Evolutionary conservation across 768 basidiomycete genomes (phyloP).

Genomic region (Boletus tylopilopsis): DNA sequence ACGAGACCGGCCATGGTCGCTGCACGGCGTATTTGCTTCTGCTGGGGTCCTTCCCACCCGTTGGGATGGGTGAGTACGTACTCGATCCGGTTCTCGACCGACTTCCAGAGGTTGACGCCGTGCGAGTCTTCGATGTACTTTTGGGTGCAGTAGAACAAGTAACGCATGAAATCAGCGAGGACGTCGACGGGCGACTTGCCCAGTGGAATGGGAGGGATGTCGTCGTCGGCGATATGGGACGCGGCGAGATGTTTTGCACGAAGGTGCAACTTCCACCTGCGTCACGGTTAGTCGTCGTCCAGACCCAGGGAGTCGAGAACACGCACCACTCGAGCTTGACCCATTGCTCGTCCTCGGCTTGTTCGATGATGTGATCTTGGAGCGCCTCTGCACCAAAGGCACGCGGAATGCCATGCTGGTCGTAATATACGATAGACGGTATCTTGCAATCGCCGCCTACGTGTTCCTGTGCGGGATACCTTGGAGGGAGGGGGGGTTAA

Average conservation of each 20-base stretch:
- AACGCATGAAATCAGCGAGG: conserved; percentile 45
- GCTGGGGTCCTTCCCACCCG: conserved; percentile 62
- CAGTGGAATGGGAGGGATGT: conserved; percentile 39
- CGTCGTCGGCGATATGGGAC: conserved; percentile 29
- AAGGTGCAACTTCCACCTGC: conserved; percentile 40
- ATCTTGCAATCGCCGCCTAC: conserved; percentile 45
- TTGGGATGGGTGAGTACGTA: conserved; percentile 61
- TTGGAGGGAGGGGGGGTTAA: conserved; percentile 7
- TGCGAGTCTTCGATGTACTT: conserved; percentile 48
- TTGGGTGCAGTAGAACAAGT: conserved; percentile 41
- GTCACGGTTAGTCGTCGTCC: neutral
- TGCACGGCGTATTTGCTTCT: conserved; percentile 52
- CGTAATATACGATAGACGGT: conserved; percentile 47
- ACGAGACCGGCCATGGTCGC: conserved; percentile 51
- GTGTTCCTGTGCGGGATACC: conserved; percentile 42
- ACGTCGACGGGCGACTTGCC: conserved; percentile 41
- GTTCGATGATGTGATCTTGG: conserved; percentile 36
- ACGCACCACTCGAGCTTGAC: conserved; percentile 43
- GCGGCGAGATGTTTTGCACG: conserved; percentile 32
- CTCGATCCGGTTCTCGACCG: conserved; percentile 40
- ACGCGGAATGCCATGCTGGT: conserved; percentile 34
- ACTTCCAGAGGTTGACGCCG: conserved; percentile 44
- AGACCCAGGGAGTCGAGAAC: neutral
- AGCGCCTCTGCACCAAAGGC: conserved; percentile 46
- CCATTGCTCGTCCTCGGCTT: conserved; percentile 44